Percentiles rank a stretch among this genome's conserved stretches.
Evolutionary conservation across 2,329 filamentous ascomycete genomes (phyloP).

Genomic region (Fusarium incarnatum): DNA sequence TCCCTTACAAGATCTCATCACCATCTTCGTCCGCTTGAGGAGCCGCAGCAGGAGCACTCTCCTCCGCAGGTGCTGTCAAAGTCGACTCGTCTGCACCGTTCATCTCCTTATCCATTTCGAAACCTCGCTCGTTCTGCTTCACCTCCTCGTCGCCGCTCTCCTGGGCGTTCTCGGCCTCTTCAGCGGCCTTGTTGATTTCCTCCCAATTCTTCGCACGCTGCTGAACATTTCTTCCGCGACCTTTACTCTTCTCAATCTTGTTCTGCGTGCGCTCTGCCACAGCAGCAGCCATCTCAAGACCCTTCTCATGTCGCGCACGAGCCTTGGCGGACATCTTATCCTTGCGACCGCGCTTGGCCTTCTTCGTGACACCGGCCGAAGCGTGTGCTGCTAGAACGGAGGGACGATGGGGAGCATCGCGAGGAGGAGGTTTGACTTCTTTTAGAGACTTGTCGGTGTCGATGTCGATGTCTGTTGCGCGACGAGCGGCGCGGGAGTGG

Average conservation of each 20-base stretch:
- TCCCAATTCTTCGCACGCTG: conserved; percentile 67
- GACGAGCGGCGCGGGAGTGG: conserved; percentile 80
- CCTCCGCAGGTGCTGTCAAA: neutral
- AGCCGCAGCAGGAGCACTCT: neutral
- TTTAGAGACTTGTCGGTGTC: conserved; percentile 79
- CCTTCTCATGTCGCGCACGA: conserved; percentile 66
- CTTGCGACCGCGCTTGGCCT: conserved; percentile 68
- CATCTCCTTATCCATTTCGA: conserved; percentile 54
- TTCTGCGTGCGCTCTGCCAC: conserved; percentile 68
- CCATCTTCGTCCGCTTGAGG: conserved; percentile 47
- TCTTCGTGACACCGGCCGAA: conserved; percentile 75
- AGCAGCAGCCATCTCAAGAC: conserved; percentile 69
- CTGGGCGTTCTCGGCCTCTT: conserved; percentile 8
- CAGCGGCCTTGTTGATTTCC: conserved; percentile 62
- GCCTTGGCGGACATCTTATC: conserved; percentile 66
- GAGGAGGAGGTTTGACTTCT: conserved; percentile 63
- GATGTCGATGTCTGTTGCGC: conserved; percentile 77
- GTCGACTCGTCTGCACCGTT: conserved; percentile 39
- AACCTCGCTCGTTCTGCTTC: conserved; percentile 40
- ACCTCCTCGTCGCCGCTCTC: conserved; percentile 28
- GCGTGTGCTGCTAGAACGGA: conserved; percentile 78
- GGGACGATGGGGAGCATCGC: conserved; percentile 59
- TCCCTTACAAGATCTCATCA: conserved; percentile 50
- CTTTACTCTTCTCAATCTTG: conserved; percentile 68
- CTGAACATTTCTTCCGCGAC: conserved; percentile 60